A percentile compares a stretch with the other conserved stretches of the same genome.
Evolutionary conservation across 2,329 filamentous ascomycete genomes (phyloP).

Genomic region (Colletotrichum chlorophyti): DNA sequence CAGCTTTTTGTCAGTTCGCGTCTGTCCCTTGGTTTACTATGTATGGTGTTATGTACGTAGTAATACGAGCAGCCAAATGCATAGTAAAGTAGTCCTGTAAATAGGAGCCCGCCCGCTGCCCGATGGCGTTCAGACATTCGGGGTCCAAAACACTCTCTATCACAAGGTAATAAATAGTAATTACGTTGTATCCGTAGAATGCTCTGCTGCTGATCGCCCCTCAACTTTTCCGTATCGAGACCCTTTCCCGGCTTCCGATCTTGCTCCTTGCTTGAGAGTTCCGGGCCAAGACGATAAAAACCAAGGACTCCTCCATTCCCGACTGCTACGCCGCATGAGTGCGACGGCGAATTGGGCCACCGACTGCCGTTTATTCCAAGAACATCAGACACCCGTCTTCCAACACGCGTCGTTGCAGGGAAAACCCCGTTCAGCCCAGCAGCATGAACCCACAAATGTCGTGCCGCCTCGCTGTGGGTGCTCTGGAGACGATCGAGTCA

Average conservation of each 20-base stretch:
- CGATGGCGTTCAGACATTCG: too few relatives aligned
- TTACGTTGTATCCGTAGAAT: neutral
- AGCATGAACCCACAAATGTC: neutral
- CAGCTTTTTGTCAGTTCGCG: too few relatives aligned
- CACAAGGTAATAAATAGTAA: neutral
- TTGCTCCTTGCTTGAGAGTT: constrained; percentile 19
- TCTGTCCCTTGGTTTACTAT: too few relatives aligned
- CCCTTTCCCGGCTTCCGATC: constrained; percentile 14
- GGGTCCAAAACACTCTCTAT: too few relatives aligned
- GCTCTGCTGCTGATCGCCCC: constrained; percentile 18
- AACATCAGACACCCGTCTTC: neutral
- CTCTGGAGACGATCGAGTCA: constrained; percentile 26
- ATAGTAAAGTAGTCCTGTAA: too few relatives aligned
- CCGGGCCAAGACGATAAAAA: neutral
- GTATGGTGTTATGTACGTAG: too few relatives aligned
- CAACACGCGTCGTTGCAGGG: constrained; percentile 23
- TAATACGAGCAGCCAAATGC: too few relatives aligned
- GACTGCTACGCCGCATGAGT: constrained; percentile 20
- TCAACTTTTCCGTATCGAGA: constrained; percentile 13
- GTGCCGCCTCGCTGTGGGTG: constrained; percentile 17
- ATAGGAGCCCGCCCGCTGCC: too few relatives aligned
- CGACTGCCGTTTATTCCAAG: constrained; percentile 2
- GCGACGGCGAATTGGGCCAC: neutral
- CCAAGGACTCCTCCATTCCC: constrained; percentile 5
- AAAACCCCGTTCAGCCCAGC: constrained; percentile 8